A percentile compares a stretch with the other conserved stretches of the same genome.
These are phyloP conservation scores for Closterium sp. DNA, from an alignment of 139 green algal genomes.

Conservation along the genomic window DNA sequence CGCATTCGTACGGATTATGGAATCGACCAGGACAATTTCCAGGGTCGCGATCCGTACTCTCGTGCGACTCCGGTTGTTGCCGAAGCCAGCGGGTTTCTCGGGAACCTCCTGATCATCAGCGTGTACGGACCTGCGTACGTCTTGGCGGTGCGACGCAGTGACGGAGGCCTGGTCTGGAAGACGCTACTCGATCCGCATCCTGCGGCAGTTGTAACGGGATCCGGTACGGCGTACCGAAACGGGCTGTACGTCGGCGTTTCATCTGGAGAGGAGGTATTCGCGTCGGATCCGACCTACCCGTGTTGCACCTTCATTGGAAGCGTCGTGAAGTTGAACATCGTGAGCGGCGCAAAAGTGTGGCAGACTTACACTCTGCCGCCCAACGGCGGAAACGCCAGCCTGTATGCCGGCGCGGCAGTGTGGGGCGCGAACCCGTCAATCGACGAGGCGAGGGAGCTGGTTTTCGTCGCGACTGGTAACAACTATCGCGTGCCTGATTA, in stretches of 20 bases:
- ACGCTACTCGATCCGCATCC: neutral
- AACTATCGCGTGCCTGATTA: neutral
- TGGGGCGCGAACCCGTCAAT: neutral
- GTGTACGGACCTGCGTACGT: neutral
- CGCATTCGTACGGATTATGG: neutral
- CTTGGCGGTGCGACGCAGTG: neutral
- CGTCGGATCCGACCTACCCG: neutral
- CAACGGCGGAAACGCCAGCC: neutral
- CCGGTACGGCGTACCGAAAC: neutral
- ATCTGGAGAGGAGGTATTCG: neutral
- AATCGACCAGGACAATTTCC: neutral
- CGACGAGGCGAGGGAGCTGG: neutral
- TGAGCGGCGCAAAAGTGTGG: neutral
- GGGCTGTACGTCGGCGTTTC: neutral
- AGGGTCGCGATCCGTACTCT: neutral
- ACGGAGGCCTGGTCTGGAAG: neutral
- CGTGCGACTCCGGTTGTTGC: neutral
- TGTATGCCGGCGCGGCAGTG: neutral
- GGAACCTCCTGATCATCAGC: neutral
- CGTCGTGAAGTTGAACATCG: neutral
- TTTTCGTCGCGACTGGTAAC: neutral
- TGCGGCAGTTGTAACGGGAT: neutral
- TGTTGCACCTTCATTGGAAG: neutral
- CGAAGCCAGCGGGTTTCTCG: neutral
- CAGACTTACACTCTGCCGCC: constrained; percentile 1